Percentiles rank a stretch among this genome's conserved stretches.
Evolutionary conservation across 2,329 filamentous ascomycete genomes (phyloP).

Genomic region (Annulohypoxylon truncatum): DNA sequence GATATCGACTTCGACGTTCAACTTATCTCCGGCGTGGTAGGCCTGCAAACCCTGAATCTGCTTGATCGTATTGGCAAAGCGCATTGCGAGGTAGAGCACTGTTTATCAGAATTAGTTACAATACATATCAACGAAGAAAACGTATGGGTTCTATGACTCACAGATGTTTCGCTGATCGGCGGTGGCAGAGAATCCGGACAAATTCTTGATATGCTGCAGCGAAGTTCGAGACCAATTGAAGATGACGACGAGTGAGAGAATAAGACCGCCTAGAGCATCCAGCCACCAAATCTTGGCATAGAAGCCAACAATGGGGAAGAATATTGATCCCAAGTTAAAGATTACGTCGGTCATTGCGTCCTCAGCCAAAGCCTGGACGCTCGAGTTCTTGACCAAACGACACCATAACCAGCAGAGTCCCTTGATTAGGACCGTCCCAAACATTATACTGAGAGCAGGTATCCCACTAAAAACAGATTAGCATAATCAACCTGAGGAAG

Average conservation of each 20-base stretch:
- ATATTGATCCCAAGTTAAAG: conserved; percentile 89
- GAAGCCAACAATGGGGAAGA: conserved; percentile 85
- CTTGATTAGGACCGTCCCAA: conserved; percentile 83
- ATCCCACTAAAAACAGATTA: conserved; percentile 57
- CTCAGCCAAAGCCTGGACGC: conserved; percentile 79
- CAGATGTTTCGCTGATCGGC: conserved; percentile 84
- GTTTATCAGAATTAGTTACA: conserved; percentile 20
- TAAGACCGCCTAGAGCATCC: conserved; percentile 80
- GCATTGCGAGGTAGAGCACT: conserved; percentile 91
- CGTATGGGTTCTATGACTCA: conserved; percentile 39
- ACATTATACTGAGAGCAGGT: conserved; percentile 83
- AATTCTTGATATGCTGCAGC: conserved; percentile 80
- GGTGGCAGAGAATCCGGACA: conserved; percentile 81
- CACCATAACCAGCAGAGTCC: conserved; percentile 88
- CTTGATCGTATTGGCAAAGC: conserved; percentile 87
- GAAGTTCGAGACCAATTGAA: conserved; percentile 82
- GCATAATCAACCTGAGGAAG: neutral
- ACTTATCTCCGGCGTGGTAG: conserved; percentile 86
- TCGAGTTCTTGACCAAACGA: conserved; percentile 85
- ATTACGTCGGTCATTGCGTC: conserved; percentile 79
- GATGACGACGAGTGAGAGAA: conserved; percentile 84
- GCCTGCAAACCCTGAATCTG: conserved; percentile 87
- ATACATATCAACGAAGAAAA: neutral
- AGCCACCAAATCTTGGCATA: conserved; percentile 86
- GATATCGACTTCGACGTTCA: conserved; percentile 86